phyloP scores from a whole-genome alignment of 1,284 basidiomycete genomes.

The Rhodotorula sp. region DNA sequence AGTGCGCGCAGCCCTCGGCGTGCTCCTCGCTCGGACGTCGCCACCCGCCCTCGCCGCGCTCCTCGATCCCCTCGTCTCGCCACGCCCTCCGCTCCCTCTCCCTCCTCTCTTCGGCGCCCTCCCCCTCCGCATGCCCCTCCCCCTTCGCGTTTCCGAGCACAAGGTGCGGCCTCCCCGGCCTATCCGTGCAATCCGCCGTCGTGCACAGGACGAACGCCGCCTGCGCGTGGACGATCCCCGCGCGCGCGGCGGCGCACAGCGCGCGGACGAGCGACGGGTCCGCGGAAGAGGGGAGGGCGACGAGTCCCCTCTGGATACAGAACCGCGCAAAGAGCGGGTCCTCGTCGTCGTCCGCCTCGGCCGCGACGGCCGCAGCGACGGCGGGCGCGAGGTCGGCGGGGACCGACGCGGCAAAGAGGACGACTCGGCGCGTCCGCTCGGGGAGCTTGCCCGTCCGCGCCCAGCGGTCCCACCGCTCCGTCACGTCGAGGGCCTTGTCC shows the following conservation, averaged over 20 bases:
- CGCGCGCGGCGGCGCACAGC: not conserved
- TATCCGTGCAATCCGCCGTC: slow-evolving; percentile 25
- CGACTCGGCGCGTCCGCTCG: slow-evolving; percentile 21
- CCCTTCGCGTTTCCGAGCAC: not conserved
- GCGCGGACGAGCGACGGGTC: not conserved
- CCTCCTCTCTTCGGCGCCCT: slow-evolving; percentile 10
- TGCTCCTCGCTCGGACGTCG: slow-evolving; percentile 7
- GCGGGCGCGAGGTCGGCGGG: not conserved
- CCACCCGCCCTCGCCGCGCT: not conserved
- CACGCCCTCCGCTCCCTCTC: slow-evolving; percentile 27
- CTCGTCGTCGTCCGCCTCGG: slow-evolving; percentile 6
- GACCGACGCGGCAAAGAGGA: slow-evolving; percentile 7
- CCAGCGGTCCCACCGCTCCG: slow-evolving; percentile 36
- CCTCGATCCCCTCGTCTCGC: slow-evolving; percentile 1
- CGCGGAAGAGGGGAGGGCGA: not conserved
- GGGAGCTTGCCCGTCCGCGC: slow-evolving; percentile 13
- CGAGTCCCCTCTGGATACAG: slow-evolving; percentile 6
- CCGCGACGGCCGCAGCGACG: not conserved
- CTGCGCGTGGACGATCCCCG: not conserved
- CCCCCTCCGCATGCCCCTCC: slow-evolving; percentile 2
- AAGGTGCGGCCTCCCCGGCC: slow-evolving; percentile 32
- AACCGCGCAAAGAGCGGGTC: slow-evolving; percentile 30
- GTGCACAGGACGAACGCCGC: slow-evolving; percentile 26
- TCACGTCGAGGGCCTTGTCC: slow-evolving; percentile 11
- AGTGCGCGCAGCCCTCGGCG: slow-evolving; percentile 26